Conservation (phyloP, 768 basidiomycete genomes). For the Trametes sanguinea region DNA sequence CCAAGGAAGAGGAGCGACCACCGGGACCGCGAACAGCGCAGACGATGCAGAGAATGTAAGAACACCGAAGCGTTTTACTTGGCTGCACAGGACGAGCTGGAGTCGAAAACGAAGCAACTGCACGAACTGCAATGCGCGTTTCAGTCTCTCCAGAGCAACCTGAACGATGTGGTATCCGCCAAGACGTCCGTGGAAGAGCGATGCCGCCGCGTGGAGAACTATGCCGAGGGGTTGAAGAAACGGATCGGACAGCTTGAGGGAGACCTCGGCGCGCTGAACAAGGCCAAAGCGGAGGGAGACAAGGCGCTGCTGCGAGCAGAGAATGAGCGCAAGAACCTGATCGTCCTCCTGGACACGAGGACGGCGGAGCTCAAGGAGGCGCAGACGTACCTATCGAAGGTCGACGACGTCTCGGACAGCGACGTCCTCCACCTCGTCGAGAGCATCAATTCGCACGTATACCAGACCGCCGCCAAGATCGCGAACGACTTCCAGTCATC, state of each 20-base stretch:
- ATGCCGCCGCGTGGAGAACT: neutral
- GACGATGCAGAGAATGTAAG: neutral
- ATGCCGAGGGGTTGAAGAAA: neutral
- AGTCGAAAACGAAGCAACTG: neutral
- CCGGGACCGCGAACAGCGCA: neutral
- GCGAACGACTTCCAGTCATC: conserved; percentile 42
- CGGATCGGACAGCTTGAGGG: neutral
- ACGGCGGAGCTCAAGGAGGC: conserved; percentile 49
- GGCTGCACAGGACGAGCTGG: neutral
- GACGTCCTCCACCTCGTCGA: conserved; percentile 49
- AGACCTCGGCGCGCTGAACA: neutral
- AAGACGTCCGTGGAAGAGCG: neutral
- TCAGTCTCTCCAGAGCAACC: neutral
- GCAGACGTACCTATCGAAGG: conserved; percentile 48
- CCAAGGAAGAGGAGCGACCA: neutral
- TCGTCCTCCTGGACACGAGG: conserved; percentile 35
- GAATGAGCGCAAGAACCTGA: neutral
- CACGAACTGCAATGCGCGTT: neutral
- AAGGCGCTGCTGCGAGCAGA: neutral
- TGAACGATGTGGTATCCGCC: neutral
- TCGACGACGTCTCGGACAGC: conserved; percentile 45
- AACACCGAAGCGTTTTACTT: neutral
- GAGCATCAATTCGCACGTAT: conserved; percentile 49
- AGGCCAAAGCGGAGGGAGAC: neutral
- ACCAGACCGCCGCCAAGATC: conserved; percentile 52